Percentiles rank a stretch among this genome's conserved stretches.
Evolutionary conservation across 345 rosid species (phyloP).

Genomic region (Eucalyptus tenuipes): DNA sequence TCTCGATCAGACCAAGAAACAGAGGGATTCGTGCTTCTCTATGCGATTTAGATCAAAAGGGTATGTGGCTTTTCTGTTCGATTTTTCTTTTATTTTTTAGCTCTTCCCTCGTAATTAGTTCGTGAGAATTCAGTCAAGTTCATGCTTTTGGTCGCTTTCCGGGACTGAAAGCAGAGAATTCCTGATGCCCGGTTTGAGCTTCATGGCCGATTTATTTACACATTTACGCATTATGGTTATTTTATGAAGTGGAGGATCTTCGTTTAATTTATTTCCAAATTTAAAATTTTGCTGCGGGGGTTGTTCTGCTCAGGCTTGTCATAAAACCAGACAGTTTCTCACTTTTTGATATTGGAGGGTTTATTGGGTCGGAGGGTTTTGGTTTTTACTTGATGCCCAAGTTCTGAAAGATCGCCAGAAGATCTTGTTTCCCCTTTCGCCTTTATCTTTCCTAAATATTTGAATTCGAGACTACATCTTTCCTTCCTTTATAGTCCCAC

Average conservation of each 20-base stretch:
- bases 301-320: background rate
- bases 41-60: conserved; percentile 8
- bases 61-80: background rate
- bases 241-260: background rate
- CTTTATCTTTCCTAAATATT: background rate
- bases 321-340: background rate
- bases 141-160: background rate
- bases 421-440: background rate
- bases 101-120: background rate
- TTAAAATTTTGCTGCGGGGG: background rate
- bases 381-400: conserved; percentile 8
- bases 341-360: conserved; percentile 1
- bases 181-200: background rate
- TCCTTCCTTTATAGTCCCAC: background rate
- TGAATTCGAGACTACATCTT: background rate
- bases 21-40: background rate
- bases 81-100: background rate
- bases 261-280: background rate
- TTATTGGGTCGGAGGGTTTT: background rate
- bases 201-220: background rate
- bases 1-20: background rate
- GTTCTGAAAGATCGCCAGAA: background rate
- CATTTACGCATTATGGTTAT: background rate
- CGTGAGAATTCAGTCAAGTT: background rate
- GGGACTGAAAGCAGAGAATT: background rate